Base-by-base conservation (phyloP, 1,284 basidiomycete species). In the Sporisorium graminicola region DNA sequence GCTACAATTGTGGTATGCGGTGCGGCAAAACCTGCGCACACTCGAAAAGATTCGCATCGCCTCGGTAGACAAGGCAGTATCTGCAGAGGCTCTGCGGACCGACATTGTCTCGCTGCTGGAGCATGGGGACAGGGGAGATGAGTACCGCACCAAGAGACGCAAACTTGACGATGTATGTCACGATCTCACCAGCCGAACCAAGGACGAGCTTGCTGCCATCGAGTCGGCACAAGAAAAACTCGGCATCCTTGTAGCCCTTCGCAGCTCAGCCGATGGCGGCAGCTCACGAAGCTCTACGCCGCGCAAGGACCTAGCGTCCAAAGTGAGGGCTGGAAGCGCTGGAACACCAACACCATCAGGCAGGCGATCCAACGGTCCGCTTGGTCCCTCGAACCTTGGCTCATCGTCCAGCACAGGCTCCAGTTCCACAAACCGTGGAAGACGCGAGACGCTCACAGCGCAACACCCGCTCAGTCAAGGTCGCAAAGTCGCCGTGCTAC, bases 1-100 rank as follows among this genome's bases (percentile, higher is more conserved):
- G 61, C 65, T 80, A 22, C 83, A 85, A 44, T 69, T 85, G 5
- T 85, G 83, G 83, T 78, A 83, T 51, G 65, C 65, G 0, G 80
- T 84, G 6, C 60, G 80, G 5, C 68, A 73, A 18, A 77, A 84
- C 42, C 68, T 85, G 2, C 70, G 77, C 29, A 65, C 71, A 5
- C 69, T 85, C 37, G 79, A 85, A 52, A 78, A 74, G 58, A 72
- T 81, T 18, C 74, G 79, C 40, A 65, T 71, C 37, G 63, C 74
- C 13, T 74, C 77, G 22, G 43, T 76, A 5, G 65, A 78, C 42
- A 75, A 70, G 22, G 74, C 64, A 4, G 46, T 49, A 5, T 20
- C 47, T 18, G 70, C 68, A 8, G 74, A 78, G 46, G 47, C 6
- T 18, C 33, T 74, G 22, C 71, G 66, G 14, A 47, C 54, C n/a